Evolutionary conservation across 2,329 filamentous ascomycete genomes (phyloP), one percentile per base, ranked within the genome.

Genomic region (Eutypella sp.): DNA sequence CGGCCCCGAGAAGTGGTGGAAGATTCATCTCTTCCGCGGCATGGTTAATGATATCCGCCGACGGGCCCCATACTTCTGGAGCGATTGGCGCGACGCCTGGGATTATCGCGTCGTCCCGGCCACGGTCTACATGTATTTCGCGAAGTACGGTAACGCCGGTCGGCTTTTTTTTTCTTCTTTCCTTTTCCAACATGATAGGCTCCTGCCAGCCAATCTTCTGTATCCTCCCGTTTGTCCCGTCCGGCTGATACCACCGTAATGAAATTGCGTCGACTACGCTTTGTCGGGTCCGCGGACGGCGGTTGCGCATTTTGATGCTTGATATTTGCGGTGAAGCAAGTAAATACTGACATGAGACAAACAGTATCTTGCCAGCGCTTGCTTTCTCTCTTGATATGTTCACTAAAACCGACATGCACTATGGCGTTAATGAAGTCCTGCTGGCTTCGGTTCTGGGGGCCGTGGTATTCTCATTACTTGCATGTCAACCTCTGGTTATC

Each of bases 311-410:
- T n/a, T n/a, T n/a, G n/a, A n/a, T n/a, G n/a, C n/a, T n/a, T n/a
- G n/a, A n/a, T n/a, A n/a, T n/a, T n/a, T n/a, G n/a, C n/a, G n/a
- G n/a, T n/a, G n/a, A n/a, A n/a, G n/a, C n/a, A 46, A 47, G 48
- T 27, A 31, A 27, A 44, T 48, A 37, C 49, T 57, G n/a, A 52
- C 39, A 11, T 20, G 13, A 7, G 45, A 16, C 44, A 41, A 45
- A 43, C 59, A 93, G 88, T 69, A 93, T 95, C 59, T 69, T 95
- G 11, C 89, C 90, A 1, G 89, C 90, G 1, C 69, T 95, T 48
- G 90, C 90, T 40, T 95, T 95, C 68, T 93, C 88, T 2, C 75
- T 95, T 44, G 89, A 96, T 67, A 95, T 96, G 90, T 93, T 95
- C 62, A 85, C 84, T 50, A 92, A 91, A 67, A 96, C 89, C 1